Base-by-base conservation (phyloP, 2,329 filamentous ascomycete genomes). In the Venturia aucupariae region DNA sequence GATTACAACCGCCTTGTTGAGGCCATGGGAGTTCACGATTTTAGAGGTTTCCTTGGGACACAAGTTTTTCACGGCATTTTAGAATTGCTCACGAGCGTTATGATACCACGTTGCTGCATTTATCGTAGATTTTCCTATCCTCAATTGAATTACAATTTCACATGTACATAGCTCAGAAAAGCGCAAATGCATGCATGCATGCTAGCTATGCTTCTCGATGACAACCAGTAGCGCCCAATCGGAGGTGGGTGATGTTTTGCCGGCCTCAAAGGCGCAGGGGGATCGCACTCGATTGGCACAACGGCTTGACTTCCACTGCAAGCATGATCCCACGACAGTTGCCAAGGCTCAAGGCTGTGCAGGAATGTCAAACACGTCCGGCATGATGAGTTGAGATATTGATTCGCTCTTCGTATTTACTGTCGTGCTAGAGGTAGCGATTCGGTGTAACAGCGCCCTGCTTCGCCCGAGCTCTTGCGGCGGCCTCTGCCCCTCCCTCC, bases 61-160 rank as follows among this genome's bases (percentile, higher is more conserved):
- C 19, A 46, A 4, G 10, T 46, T 54, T 46, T 54, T 15, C 24
- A 17, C 48, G 24, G 48, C 48, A 57, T 57, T 7, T 8, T 35
- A 19, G 30, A 57, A 22, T 4, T 35, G 15, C n/a, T 15, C 5
- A 35, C 27, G 46, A 8, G 2, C 51, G 27, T 57, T 57, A 35
- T n/a, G 51, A 57, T 57, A 57, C 27, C 51, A 57, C 35, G 30
- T 35, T 57, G 51, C 51, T 57, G 51, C 30, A 57, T 57, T 57
- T n/a, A 10, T 19, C 15, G 27, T 57, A 57, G 51, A 57, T 35
- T 35, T n/a, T 57, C 15, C 30, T 35, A 35, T 57, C 3, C 11
- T 55, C 30, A 11, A 17, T 57, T 17, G 3, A 19, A n/a, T 10
- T n/a, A n/a, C n/a, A n/a, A n/a, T n/a, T n/a, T 22, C 35, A 1